Evolutionary conservation across 2,329 filamentous ascomycete species (phyloP).

Genomic region (Rutstroemia sydowiana): DNA sequence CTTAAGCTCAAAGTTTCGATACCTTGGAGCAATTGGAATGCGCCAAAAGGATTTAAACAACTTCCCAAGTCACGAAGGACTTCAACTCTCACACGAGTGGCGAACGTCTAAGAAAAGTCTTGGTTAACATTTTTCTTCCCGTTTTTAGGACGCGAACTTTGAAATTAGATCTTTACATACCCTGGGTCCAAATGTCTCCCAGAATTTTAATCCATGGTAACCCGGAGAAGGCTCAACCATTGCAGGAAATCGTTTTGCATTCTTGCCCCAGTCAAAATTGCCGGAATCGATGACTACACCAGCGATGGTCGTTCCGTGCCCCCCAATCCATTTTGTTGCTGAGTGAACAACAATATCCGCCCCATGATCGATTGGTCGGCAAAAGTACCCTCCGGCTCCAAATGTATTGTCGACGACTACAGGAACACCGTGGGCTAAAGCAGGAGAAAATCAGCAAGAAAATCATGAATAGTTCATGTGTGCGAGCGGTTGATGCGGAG

Average conservation of each 20-base stretch:
- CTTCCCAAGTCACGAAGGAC: slow-evolving; percentile 80
- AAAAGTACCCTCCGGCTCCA: slow-evolving; percentile 82
- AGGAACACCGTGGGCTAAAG: slow-evolving; percentile 43
- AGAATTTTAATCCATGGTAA: slow-evolving; percentile 92
- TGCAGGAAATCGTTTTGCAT: slow-evolving; percentile 83
- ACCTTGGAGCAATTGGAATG: slow-evolving; percentile 84
- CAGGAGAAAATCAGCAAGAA: background rate
- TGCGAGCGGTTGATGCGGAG: background rate
- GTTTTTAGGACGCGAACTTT: too few species aligned
- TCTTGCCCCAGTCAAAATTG: slow-evolving; percentile 87
- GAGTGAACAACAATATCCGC: slow-evolving; percentile 78
- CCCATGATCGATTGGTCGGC: slow-evolving; percentile 79
- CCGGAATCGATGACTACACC: slow-evolving; percentile 82
- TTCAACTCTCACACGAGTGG: slow-evolving; percentile 81
- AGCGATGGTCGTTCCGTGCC: slow-evolving; percentile 84
- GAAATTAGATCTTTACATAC: too few species aligned
- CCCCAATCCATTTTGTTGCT: slow-evolving; percentile 94
- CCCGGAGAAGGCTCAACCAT: slow-evolving; percentile 82
- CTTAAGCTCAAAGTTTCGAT: slow-evolving; percentile 84
- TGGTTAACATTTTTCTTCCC: too few species aligned
- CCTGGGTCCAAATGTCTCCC: slow-evolving; percentile 79
- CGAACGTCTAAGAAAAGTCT: too few species aligned
- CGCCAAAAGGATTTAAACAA: slow-evolving; percentile 79
- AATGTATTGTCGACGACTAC: slow-evolving; percentile 83
- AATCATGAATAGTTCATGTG: too few species aligned